Percentiles rank a stretch among this genome's conserved stretches.
Conservation (phyloP, 345 rosid genomes). For the Diplotaxis tenuifolia region DNA sequence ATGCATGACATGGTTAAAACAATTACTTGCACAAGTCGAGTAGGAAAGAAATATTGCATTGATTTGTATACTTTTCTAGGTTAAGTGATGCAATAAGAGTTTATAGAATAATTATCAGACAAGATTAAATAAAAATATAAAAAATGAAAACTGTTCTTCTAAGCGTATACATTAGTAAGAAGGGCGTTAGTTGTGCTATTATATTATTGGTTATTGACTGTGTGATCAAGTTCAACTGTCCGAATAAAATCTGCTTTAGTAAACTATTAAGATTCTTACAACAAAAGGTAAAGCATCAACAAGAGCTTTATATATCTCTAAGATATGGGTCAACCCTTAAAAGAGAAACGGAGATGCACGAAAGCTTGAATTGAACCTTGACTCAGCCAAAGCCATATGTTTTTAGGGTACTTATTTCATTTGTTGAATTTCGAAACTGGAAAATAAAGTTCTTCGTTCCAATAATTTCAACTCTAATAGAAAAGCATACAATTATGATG, state of each 20-base stretch:
- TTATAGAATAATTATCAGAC: background rate
- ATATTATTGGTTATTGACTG: background rate
- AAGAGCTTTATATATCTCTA: constrained; percentile 1
- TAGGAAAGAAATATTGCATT: background rate
- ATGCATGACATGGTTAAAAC: background rate
- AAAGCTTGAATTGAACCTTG: constrained; percentile 30
- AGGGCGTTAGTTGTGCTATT: background rate
- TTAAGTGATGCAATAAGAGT: background rate
- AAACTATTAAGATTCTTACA: constrained; percentile 25
- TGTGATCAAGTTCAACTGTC: constrained; percentile 6
- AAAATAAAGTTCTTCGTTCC: background rate
- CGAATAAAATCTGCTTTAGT: constrained; percentile 28
- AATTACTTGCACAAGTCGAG: background rate
- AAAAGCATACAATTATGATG: too few species aligned
- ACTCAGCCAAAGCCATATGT: constrained; percentile 24
- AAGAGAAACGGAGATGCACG: constrained; percentile 20
- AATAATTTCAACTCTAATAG: background rate
- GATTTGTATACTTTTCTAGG: background rate
- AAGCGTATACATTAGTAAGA: background rate
- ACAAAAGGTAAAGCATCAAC: constrained; percentile 33
- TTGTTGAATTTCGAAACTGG: background rate
- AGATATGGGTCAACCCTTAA: constrained; percentile 32
- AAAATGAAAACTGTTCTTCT: background rate
- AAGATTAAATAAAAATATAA: background rate
- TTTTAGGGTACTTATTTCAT: constrained; percentile 22